Base-by-base conservation (phyloP, 441 rosid species). In the Capsella rubella region DNA sequence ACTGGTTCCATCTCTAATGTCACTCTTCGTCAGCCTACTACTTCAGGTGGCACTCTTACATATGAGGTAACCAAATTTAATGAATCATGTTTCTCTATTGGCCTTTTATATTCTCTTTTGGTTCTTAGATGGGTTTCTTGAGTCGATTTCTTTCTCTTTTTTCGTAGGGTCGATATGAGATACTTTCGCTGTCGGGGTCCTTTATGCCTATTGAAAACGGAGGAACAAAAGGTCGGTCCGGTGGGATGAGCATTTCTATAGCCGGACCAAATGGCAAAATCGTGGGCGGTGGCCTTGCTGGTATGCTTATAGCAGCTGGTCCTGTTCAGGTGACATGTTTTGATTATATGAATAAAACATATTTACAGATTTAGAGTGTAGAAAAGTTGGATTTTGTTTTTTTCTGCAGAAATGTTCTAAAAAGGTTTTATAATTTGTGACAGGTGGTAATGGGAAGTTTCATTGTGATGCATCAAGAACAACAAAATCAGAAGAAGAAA, bases 401-500 rank as follows among this genome's bases (percentile, higher is more conserved):
- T 21, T 21, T 21, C 6, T 3, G 40, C 5, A n/a, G 4, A 58
- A 29, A 27, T 15, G 16, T 0, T 0, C 21, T 72, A 8, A 47
- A 46, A 1, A 10, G 13, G 13, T 14, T 15, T 35, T 15, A 2
- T 12, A 15, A 53, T 28, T n/a, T 76, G 27, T 39, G 61, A 49
- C 92, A 93, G 99, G 95, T 96, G 71, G 82, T 91, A 29, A 87
- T 96, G 60, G 98, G 97, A 63, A 96, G 98, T 76, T 96, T 96
- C 77, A 78, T 90, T 56, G 91, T 86, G 7, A 96, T 96, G 76
- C 90, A 90, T 74, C 97, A 89, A 82, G 93, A 75, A 72, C 92
- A 89, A 71, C 92, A 87, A 52, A 89, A 84, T 63, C 90, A 87
- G 43, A 93, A 88, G 85, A 93, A 88, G 81, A 78, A 78, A 53